Evolutionary conservation across 2,329 filamentous ascomycete genomes (phyloP).

Genomic region (Pseudogymnoascus sp.): DNA sequence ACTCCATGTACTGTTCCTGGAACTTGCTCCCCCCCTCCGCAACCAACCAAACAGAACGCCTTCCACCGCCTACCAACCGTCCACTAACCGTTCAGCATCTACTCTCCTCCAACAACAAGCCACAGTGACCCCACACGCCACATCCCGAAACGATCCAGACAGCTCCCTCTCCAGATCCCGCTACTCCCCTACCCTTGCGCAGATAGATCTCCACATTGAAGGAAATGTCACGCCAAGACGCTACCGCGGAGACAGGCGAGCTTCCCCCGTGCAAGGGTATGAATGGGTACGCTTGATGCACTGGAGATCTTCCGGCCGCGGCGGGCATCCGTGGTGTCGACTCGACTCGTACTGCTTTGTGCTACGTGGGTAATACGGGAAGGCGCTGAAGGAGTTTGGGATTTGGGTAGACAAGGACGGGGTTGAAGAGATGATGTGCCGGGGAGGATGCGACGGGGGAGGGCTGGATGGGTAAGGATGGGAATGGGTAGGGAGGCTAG

Average conservation of each 20-base stretch:
- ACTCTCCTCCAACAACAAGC: not conserved
- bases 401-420: not conserved
- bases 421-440: not conserved
- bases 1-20: not conserved
- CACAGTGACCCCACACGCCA: not conserved
- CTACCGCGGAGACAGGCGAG: not conserved
- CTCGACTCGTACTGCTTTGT: not conserved
- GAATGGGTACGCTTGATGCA: not conserved
- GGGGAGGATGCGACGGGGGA: not conserved
- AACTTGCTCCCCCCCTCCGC: not conserved
- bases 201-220: not conserved
- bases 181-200: not conserved
- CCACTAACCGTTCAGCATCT: not conserved
- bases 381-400: not conserved
- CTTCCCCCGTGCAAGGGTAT: not conserved
- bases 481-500: not conserved
- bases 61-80: not conserved
- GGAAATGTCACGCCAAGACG: not conserved
- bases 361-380: not conserved
- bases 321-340: not conserved
- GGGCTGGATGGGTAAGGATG: not conserved
- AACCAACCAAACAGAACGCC: not conserved
- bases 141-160: not conserved
- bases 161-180: not conserved
- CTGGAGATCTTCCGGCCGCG: not conserved